Conservation (phyloP, 202 grass and related monocot genomes). For the Eragrostis tef region DNA sequence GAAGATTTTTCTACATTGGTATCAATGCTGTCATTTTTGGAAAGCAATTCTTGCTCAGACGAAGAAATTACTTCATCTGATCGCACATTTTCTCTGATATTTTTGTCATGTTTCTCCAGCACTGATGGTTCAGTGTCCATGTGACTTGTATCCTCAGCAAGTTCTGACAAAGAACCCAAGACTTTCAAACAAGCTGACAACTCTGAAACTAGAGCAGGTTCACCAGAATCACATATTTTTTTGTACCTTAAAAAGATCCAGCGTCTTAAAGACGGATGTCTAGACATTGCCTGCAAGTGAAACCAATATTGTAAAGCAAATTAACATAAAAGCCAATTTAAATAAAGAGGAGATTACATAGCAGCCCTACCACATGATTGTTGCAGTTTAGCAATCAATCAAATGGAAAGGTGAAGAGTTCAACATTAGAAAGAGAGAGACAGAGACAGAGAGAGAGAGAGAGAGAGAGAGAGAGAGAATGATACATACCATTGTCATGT, state of each 20-base stretch:
- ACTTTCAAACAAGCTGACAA: constrained; percentile 71
- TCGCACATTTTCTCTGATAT: constrained; percentile 40
- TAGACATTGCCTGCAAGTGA: constrained; percentile 68
- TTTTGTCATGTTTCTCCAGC: constrained; percentile 47
- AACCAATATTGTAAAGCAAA: constrained; percentile 40
- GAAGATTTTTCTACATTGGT: constrained; percentile 36
- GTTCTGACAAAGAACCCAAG: constrained; percentile 77
- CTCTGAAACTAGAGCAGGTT: constrained; percentile 56
- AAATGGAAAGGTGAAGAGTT: constrained; percentile 43
- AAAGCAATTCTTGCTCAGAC: constrained; percentile 35
- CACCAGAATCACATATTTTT: constrained; percentile 64
- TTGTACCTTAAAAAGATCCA: constrained; percentile 80
- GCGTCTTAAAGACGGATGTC: constrained; percentile 65
- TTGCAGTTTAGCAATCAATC: constrained; percentile 15
- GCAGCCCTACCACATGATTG: constrained; percentile 8
- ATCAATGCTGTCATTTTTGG: constrained; percentile 22
- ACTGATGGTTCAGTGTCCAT: constrained; percentile 46
- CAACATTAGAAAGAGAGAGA: not conserved
- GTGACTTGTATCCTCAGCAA: constrained; percentile 50
- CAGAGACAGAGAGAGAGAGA: too few species aligned
- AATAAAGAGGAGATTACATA: constrained; percentile 12
- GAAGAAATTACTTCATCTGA: constrained; percentile 12
- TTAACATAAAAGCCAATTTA: not conserved
- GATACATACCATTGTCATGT: constrained; percentile 71
- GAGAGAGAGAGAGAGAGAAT: constrained; percentile 16